phyloP scores from a whole-genome alignment of 2,329 filamentous ascomycete species.

The Diplodia corticola region DNA sequence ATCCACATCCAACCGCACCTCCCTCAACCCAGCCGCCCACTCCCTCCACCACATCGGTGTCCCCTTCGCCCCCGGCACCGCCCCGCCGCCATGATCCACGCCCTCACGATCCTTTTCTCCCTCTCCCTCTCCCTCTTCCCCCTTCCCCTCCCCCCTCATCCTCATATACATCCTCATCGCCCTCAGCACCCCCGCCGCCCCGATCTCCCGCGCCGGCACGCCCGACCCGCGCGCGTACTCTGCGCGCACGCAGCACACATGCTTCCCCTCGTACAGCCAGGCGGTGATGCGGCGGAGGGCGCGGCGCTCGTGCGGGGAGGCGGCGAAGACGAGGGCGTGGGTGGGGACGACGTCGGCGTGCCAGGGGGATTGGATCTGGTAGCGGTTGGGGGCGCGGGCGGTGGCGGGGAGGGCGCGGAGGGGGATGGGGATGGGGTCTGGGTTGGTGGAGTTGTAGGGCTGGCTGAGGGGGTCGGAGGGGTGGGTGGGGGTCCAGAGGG shows the following conservation, averaged over 20 bases:
- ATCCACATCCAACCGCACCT: constrained; percentile 26
- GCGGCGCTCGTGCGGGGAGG: not conserved
- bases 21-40: not conserved
- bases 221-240: not conserved
- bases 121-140: not conserved
- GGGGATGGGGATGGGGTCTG: fast-evolving
- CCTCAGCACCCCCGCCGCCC: not conserved
- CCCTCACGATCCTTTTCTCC: too few species aligned
- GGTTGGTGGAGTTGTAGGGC: not conserved
- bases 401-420: not conserved
- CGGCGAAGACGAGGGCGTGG: constrained; percentile 24
- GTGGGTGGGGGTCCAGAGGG: not conserved
- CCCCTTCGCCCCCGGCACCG: too few species aligned
- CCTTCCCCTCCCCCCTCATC: not conserved
- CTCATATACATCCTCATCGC: too few species aligned
- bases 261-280: not conserved
- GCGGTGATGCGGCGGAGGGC: constrained; percentile 20
- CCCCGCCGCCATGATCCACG: not conserved
- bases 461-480: not conserved
- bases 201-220: not conserved
- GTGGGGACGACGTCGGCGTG: constrained; percentile 23
- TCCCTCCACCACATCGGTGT: not conserved
- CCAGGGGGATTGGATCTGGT: not conserved
- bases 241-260: not conserved
- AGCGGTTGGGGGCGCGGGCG: not conserved